These are phyloP conservation scores for Mortierella alpina DNA, from an alignment of 192 early-diverging fungal genomes.

Conservation along the genomic window DNA sequence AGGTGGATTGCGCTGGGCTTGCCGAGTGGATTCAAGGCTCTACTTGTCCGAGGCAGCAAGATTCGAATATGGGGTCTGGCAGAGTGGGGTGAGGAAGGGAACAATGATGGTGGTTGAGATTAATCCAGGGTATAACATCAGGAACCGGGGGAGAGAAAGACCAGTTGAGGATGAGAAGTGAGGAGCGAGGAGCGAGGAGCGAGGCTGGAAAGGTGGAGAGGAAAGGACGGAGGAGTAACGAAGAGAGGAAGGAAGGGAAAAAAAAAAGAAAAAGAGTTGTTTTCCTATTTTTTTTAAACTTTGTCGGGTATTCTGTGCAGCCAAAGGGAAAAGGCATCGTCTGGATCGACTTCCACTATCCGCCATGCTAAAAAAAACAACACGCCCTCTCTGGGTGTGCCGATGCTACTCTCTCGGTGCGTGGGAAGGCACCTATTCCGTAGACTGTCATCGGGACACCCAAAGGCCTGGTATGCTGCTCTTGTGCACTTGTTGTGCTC, in stretches of 20 bases:
- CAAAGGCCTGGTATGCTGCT: too few relatives aligned
- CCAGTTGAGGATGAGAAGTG: not conserved
- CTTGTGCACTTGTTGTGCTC: too few relatives aligned
- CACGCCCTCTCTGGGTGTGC: too few relatives aligned
- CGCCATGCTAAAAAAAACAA: too few relatives aligned
- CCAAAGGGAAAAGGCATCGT: too few relatives aligned
- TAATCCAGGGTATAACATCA: conserved; percentile 42
- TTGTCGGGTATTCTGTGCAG: not conserved
- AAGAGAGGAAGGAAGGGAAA: not conserved
- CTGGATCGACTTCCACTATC: too few relatives aligned
- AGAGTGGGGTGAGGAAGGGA: conserved; percentile 46
- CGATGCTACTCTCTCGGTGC: too few relatives aligned
- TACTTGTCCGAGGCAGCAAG: conserved; percentile 16
- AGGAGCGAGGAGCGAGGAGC: not conserved
- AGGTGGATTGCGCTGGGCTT: not conserved
- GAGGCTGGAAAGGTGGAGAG: not conserved
- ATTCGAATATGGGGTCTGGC: conserved; percentile 28
- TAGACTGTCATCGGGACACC: too few relatives aligned
- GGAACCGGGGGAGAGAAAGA: conserved; percentile 18
- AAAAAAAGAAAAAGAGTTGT: conserved; percentile 3
- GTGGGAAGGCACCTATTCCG: too few relatives aligned
- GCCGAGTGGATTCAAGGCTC: not conserved
- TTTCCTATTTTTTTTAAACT: conserved; percentile 3
- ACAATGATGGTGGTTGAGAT: conserved; percentile 25
- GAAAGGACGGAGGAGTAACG: not conserved